Conservation (phyloP, 768 basidiomycete species). For the Termitomyces sp. region DNA sequence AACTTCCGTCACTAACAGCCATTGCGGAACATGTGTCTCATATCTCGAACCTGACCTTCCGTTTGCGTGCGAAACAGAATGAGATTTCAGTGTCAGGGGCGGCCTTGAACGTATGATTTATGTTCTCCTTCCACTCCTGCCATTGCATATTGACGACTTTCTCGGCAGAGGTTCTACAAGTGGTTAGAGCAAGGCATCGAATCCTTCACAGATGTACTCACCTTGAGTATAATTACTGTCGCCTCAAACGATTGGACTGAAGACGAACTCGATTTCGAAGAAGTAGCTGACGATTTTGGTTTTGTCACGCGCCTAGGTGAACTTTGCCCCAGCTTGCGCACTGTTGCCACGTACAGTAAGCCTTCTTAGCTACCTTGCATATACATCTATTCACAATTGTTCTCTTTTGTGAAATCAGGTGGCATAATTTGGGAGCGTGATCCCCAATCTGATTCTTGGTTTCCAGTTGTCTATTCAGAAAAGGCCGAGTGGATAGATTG, state of each 20-base stretch:
- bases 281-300: background rate
- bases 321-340: background rate
- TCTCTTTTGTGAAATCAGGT: background rate
- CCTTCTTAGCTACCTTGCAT: background rate
- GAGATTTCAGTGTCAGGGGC: background rate
- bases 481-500: background rate
- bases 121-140: background rate
- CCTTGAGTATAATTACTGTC: background rate
- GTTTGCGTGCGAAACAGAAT: background rate
- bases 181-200: background rate
- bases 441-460: background rate
- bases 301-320: background rate
- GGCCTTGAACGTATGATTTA: background rate
- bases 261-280: background rate
- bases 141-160: background rate
- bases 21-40: background rate
- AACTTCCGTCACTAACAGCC: background rate
- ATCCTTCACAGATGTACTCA: background rate
- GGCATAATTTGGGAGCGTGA: background rate
- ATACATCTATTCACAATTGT: background rate
- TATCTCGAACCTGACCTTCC: background rate
- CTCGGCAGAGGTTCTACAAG: background rate
- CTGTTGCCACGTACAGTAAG: background rate
- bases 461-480: background rate
- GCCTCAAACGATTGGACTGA: background rate